Evolutionary conservation across 129 eudicot genomes (phyloP).

Genomic region (Artemisia argyi): DNA sequence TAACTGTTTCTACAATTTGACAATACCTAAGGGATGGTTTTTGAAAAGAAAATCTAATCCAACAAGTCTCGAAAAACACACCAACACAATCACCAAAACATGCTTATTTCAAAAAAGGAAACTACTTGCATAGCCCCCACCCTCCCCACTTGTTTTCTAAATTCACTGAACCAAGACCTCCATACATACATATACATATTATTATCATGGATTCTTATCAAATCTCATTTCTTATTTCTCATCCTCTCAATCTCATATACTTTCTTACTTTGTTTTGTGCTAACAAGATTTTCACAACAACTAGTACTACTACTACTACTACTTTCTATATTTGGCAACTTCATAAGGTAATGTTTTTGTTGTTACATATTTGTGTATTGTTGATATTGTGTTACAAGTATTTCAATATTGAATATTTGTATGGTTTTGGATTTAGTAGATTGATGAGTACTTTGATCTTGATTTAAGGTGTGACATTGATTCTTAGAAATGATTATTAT

Average conservation of each 20-base stretch:
- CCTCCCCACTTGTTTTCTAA: constrained; percentile 27
- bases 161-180: constrained; percentile 33
- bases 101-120: constrained; percentile 9
- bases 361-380: neutral
- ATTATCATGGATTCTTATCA: constrained; percentile 18
- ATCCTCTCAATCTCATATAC: neutral
- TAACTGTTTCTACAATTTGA: no score
- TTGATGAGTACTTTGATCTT: no score
- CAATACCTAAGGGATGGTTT: no score
- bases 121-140: constrained; percentile 30
- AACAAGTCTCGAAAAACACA: constrained; percentile 23
- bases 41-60: neutral
- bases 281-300: neutral
- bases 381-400: neutral
- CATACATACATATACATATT: neutral
- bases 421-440: no score
- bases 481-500: no score
- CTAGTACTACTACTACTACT: no score
- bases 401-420: no score
- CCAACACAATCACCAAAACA: neutral
- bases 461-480: no score
- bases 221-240: constrained; percentile 3
- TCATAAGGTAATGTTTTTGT: neutral
- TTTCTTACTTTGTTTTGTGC: neutral
- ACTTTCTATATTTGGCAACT: neutral